Conservation (phyloP, 2,329 filamentous ascomycete genomes). For the Cytospora piceicola region DNA sequence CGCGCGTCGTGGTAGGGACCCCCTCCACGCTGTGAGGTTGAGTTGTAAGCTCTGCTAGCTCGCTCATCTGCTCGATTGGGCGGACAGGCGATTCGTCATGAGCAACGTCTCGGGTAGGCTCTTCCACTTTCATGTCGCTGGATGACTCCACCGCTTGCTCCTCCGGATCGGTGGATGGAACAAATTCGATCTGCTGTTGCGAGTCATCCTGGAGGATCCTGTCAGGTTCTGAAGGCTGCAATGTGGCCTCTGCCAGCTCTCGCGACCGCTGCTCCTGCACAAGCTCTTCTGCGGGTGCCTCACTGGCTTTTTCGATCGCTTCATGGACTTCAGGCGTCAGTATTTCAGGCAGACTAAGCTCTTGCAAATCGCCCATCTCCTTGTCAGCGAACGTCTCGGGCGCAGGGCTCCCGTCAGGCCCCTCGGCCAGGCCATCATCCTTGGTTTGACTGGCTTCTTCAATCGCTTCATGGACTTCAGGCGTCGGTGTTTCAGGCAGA, state of each 20-base stretch:
- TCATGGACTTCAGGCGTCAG: neutral
- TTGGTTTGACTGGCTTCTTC: neutral
- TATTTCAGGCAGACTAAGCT: neutral
- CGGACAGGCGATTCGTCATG: neutral
- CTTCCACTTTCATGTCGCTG: neutral
- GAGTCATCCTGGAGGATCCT: neutral
- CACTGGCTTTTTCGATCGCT: neutral
- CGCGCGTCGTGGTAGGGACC: too few relatives aligned
- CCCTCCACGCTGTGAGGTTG: neutral
- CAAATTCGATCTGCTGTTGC: neutral
- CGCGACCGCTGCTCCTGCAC: neutral
- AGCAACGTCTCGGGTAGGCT: neutral
- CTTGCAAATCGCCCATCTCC: slow-evolving; percentile 28
- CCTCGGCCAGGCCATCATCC: slow-evolving; percentile 32
- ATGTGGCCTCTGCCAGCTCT: neutral
- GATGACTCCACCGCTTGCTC: neutral
- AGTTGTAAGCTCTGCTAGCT: neutral
- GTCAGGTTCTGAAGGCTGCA: neutral
- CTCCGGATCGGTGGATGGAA: neutral
- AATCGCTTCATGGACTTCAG: neutral
- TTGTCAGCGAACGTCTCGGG: neutral
- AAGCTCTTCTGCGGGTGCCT: neutral
- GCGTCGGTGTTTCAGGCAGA: neutral
- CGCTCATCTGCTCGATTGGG: neutral
- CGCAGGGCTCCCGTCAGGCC: slow-evolving; percentile 31